These are phyloP conservation scores for Phialophora macrospora DNA, from an alignment of 2,329 filamentous ascomycete species.

Conservation along the genomic window DNA sequence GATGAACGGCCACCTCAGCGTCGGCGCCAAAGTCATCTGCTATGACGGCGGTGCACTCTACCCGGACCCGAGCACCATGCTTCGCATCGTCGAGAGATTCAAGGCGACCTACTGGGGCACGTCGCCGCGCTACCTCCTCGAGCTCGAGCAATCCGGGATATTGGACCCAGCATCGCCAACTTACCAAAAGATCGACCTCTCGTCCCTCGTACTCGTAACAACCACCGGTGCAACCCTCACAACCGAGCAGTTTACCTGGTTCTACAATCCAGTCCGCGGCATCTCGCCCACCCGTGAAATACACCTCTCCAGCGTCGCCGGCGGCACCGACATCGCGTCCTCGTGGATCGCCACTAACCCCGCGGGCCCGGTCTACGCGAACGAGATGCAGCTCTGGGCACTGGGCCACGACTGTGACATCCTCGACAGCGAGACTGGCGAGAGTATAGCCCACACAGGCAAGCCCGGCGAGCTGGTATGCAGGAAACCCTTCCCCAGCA, in stretches of 20 bases:
- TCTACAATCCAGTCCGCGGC: constrained; percentile 43
- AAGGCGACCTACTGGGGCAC: constrained; percentile 52
- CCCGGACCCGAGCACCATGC: constrained; percentile 46
- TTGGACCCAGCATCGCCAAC: constrained; percentile 22
- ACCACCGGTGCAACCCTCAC: constrained; percentile 54
- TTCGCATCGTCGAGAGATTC: constrained; percentile 47
- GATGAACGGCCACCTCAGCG: constrained; percentile 51
- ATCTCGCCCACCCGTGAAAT: constrained; percentile 45
- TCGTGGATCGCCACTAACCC: constrained; percentile 53
- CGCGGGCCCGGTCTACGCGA: constrained; percentile 50
- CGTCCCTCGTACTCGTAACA: constrained; percentile 49
- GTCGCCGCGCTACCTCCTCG: constrained; percentile 52
- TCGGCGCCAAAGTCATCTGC: constrained; percentile 50
- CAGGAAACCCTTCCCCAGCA: constrained; percentile 53
- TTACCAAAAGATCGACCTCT: constrained; percentile 44
- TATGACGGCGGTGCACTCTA: constrained; percentile 54
- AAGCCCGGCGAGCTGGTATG: constrained; percentile 54
- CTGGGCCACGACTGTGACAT: constrained; percentile 57
- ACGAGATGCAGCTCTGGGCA: constrained; percentile 54
- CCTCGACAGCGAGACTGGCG: constrained; percentile 47
- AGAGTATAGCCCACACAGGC: constrained; percentile 37
- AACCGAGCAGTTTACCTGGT: constrained; percentile 52
- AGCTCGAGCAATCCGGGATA: constrained; percentile 46
- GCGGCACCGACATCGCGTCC: constrained; percentile 56
- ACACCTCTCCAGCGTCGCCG: constrained; percentile 52